These are phyloP conservation scores for Conringia planisiliqua DNA, from an alignment of 345 rosid genomes.

Conservation along the genomic window DNA sequence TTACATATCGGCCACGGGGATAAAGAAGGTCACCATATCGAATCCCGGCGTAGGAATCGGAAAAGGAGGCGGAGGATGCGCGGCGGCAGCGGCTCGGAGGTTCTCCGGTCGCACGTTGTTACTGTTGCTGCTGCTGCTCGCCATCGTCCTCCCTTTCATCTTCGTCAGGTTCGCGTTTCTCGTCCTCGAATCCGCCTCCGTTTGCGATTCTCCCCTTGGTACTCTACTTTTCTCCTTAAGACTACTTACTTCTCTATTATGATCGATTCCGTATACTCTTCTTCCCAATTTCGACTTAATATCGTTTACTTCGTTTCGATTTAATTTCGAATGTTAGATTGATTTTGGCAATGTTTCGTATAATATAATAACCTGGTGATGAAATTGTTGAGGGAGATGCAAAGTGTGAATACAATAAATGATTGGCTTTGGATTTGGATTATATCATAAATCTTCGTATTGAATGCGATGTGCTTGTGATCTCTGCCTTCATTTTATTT, in stretches of 20 bases:
- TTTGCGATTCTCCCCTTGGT: slow-evolving; percentile 61
- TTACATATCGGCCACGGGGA: slow-evolving; percentile 62
- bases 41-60: slow-evolving; percentile 39
- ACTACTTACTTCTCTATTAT: too few relatives aligned
- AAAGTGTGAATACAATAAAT: slow-evolving; percentile 22
- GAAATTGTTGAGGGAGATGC: neutral
- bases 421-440: neutral
- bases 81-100: slow-evolving; percentile 42
- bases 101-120: slow-evolving; percentile 45
- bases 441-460: slow-evolving; percentile 5
- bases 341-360: neutral
- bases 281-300: neutral
- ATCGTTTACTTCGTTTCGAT: neutral
- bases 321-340: neutral
- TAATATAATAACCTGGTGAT: neutral
- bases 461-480: slow-evolving; percentile 27
- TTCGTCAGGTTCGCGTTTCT: slow-evolving; percentile 71
- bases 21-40: slow-evolving; percentile 59
- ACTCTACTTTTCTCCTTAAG: neutral
- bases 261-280: neutral
- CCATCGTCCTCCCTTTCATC: slow-evolving; percentile 55
- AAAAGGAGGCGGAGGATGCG: slow-evolving; percentile 38
- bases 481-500: neutral
- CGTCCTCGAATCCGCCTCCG: slow-evolving; percentile 70
- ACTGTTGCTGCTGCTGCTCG: slow-evolving; percentile 54